These are phyloP conservation scores for Neoboletus subvelutipes DNA, from an alignment of 768 basidiomycete genomes.

Conservation along the genomic window DNA sequence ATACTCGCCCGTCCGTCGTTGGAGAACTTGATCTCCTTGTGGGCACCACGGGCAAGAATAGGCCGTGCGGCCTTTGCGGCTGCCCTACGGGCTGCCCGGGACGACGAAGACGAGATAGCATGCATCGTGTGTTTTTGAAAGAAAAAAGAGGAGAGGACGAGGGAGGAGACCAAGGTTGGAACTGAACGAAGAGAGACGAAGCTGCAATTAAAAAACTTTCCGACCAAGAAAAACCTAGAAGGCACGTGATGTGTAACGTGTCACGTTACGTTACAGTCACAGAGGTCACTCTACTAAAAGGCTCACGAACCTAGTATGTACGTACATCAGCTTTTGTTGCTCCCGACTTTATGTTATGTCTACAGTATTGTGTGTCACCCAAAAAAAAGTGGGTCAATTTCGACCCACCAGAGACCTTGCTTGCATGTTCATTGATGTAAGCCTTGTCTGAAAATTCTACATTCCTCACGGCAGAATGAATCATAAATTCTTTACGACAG, in stretches of 20 bases:
- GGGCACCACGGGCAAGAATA: constrained; percentile 64
- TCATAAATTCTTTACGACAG: no score
- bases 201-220: constrained; percentile 26
- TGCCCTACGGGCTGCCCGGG: constrained; percentile 65
- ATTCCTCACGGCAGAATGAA: no score
- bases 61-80: constrained; percentile 58
- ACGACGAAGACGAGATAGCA: constrained; percentile 64
- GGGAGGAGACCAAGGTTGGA: not conserved
- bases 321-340: no score
- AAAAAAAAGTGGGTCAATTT: no score
- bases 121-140: constrained; percentile 51
- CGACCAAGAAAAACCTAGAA: constrained; percentile 34
- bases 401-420: no score
- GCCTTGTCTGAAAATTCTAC: no score
- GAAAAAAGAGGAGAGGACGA: constrained; percentile 2
- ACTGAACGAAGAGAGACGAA: not conserved
- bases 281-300: no score
- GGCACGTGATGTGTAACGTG: constrained; percentile 26
- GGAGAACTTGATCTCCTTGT: constrained; percentile 97
- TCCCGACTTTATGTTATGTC: no score
- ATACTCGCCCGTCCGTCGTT: constrained; percentile 94
- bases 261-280: not conserved
- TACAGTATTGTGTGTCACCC: no score
- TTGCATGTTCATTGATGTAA: no score
- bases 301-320: no score